phyloP scores from a whole-genome alignment of 768 basidiomycete genomes.

The Boletus sp. region DNA sequence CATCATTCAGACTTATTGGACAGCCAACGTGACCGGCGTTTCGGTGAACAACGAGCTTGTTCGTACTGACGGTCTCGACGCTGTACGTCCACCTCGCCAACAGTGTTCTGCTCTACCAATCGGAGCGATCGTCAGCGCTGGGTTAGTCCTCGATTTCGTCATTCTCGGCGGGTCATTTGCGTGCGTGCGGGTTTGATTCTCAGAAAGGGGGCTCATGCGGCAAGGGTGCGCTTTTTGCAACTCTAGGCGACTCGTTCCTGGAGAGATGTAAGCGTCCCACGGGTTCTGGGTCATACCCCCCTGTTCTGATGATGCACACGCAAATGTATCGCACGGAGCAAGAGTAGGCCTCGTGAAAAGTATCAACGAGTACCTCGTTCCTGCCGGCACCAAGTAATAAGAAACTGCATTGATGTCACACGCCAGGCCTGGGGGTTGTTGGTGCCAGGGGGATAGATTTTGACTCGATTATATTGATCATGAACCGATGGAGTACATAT shows the following conservation, averaged over 20 bases:
- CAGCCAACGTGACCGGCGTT: conserved; percentile 46
- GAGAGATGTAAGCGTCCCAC: conserved; percentile 53
- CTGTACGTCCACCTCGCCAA: conserved; percentile 17
- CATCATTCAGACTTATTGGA: conserved; percentile 56
- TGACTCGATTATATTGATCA: neutral
- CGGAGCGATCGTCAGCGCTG: conserved; percentile 49
- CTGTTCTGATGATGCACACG: neutral
- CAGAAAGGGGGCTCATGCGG: neutral
- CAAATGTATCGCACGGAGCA: conserved; percentile 54
- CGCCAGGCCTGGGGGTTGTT: neutral
- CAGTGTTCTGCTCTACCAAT: neutral
- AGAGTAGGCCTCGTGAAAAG: conserved; percentile 59
- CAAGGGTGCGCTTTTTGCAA: neutral
- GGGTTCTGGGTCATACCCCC: neutral
- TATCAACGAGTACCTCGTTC: conserved; percentile 33
- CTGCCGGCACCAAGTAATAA: neutral
- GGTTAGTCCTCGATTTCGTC: neutral
- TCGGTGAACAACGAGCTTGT: conserved; percentile 30
- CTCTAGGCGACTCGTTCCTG: conserved; percentile 53
- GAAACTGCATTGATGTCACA: neutral
- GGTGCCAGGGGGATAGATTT: too few relatives aligned
- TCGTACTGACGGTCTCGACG: neutral
- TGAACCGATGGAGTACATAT: neutral
- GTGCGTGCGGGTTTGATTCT: too few relatives aligned
- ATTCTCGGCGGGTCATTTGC: conserved; percentile 19